A percentile compares a stretch with the other conserved stretches of the same genome.
Conservation (phyloP, 2,329 filamentous ascomycete species). For the Colletotrichum sp. region DNA sequence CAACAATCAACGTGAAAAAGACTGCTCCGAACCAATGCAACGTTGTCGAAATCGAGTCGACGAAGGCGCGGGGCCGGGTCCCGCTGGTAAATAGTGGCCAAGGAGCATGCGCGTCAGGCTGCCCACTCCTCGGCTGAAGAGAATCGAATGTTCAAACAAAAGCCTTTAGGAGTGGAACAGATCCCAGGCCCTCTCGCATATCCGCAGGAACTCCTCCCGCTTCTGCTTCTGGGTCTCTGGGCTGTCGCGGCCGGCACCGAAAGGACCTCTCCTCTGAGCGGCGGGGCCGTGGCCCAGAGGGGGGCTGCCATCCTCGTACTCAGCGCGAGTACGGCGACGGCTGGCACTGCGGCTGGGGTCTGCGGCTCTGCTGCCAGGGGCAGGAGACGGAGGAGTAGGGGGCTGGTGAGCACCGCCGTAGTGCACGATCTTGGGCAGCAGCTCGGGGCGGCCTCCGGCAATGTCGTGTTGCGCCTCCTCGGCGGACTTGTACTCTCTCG, state of each 20-base stretch:
- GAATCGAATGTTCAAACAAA: constrained; percentile 25
- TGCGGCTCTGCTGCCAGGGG: constrained; percentile 53
- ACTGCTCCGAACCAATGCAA: constrained; percentile 9
- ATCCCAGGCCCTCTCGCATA: constrained; percentile 94
- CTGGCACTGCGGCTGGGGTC: constrained; percentile 64
- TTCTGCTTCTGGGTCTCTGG: constrained; percentile 84
- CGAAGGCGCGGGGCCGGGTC: neutral
- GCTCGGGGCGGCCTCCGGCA: constrained; percentile 88
- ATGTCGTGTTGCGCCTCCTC: constrained; percentile 94
- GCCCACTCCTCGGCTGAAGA: neutral
- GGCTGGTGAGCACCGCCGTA: constrained; percentile 88
- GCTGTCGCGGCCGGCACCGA: constrained; percentile 81
- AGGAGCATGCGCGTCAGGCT: neutral
- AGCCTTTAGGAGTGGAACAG: constrained; percentile 83
- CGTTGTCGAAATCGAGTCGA: constrained; percentile 1
- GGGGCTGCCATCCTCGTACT: constrained; percentile 92
- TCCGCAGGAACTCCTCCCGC: constrained; percentile 87
- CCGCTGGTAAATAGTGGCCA: neutral
- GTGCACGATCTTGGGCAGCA: constrained; percentile 92
- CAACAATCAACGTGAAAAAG: neutral
- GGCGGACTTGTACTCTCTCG: constrained; percentile 90
- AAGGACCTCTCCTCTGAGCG: constrained; percentile 68
- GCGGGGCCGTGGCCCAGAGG: constrained; percentile 79
- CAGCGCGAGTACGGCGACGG: constrained; percentile 80
- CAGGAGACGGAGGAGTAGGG: constrained; percentile 85